Evolutionary conservation across 2,329 filamentous ascomycete genomes (phyloP).

Genomic region (Penicillium hesseltinei): DNA sequence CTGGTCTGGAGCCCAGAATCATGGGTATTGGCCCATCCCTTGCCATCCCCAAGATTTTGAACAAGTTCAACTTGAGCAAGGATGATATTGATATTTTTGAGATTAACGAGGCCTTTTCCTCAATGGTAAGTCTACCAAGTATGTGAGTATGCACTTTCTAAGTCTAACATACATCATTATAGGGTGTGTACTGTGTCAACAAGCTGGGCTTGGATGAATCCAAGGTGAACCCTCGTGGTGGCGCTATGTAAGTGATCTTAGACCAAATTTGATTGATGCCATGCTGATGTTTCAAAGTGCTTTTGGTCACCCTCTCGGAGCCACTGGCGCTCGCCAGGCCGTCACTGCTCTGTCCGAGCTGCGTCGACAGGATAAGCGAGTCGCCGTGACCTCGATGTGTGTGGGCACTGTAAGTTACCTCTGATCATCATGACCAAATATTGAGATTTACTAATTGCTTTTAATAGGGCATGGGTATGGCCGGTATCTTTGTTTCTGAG

Average conservation of each 20-base stretch:
- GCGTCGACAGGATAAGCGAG: constrained; percentile 71
- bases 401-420: constrained; percentile 71
- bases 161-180: constrained; percentile 30
- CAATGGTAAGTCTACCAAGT: constrained; percentile 37
- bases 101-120: constrained; percentile 87
- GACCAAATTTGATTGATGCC: neutral
- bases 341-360: constrained; percentile 85
- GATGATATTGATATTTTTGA: constrained; percentile 43
- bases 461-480: constrained; percentile 67
- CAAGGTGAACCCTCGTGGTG: constrained; percentile 94
- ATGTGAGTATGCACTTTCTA: neutral
- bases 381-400: constrained; percentile 92
- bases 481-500: constrained; percentile 88
- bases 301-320: constrained; percentile 88
- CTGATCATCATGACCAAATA: neutral
- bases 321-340: constrained; percentile 86
- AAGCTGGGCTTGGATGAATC: constrained; percentile 73
- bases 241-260: constrained; percentile 61
- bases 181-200: constrained; percentile 86
- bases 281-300: constrained; percentile 47
- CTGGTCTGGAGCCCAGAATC: constrained; percentile 81
- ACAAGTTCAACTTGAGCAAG: constrained; percentile 69
- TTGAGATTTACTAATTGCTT: constrained; percentile 6
- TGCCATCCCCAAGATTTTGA: constrained; percentile 84
- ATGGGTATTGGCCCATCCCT: constrained; percentile 93